phyloP scores from a whole-genome alignment of 495 filamentous ascomycete species.

The Bryoglossum gracile region DNA sequence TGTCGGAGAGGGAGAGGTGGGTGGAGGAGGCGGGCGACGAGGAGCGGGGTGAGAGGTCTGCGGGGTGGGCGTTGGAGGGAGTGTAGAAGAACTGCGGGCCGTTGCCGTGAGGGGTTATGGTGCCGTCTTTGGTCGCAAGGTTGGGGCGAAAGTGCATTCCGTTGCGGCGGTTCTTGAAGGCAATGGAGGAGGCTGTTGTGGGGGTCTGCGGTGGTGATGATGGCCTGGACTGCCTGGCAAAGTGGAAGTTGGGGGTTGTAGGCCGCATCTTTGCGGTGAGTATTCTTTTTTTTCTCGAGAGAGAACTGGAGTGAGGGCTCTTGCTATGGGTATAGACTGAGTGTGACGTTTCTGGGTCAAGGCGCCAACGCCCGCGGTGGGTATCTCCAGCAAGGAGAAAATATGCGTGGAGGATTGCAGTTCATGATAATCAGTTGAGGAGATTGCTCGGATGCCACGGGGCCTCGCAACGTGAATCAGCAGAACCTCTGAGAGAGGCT shows the following conservation, averaged over 20 bases:
- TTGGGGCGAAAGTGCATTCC: conserved; percentile 14
- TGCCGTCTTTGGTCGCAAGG: conserved; percentile 4
- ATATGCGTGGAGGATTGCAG: conserved; percentile 43
- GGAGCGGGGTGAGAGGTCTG: conserved; percentile 45
- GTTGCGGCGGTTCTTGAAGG: conserved; percentile 13
- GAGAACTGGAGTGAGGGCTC: conserved; percentile 8
- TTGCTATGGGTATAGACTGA: conserved; percentile 1
- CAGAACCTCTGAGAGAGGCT: background rate
- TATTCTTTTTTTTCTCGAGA: conserved; percentile 4
- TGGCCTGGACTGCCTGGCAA: conserved; percentile 39
- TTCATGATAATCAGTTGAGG: conserved; percentile 43
- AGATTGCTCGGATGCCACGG: conserved; percentile 21
- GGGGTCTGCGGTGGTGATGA: conserved; percentile 49
- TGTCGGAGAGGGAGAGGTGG: conserved; percentile 5
- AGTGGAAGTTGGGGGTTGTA: conserved; percentile 35
- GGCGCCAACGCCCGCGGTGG: conserved; percentile 25
- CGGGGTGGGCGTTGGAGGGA: conserved; percentile 32
- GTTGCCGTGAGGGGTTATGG: conserved; percentile 32
- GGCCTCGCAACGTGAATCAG: conserved; percentile 18
- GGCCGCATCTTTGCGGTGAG: conserved; percentile 36
- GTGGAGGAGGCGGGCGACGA: conserved; percentile 32
- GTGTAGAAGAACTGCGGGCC: conserved; percentile 37
- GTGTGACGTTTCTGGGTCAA: conserved; percentile 16
- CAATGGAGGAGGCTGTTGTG: conserved; percentile 24
- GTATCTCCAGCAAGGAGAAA: conserved; percentile 47